Evolutionary conservation across 257 asterid genomes (phyloP), one percentile per base, ranked within the genome.

Genomic region (Plantago ovata): DNA sequence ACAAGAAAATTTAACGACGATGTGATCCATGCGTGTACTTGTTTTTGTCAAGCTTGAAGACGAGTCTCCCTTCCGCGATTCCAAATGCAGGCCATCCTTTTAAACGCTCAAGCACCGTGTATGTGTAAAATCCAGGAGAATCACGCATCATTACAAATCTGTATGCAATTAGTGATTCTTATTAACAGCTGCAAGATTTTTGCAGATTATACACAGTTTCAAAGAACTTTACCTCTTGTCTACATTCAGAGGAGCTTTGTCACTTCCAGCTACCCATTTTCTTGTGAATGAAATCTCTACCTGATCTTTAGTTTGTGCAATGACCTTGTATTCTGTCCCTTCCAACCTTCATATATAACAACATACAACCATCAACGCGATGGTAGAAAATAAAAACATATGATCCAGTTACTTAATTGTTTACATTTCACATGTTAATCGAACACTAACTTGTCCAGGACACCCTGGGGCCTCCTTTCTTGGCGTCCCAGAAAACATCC

Each of bases 251-350:
- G 94, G 94, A 56, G 61, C 71, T 38, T n/a, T 18, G 13, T 13
- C 14, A 52, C 60, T 60, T 36, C 56, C 66, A 21, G 53, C 59
- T 40, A 66, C 36, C 85, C 85, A 79, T 15, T 19, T 69, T 23
- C 64, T 66, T 8, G 71, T 69, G 66, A 84, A 84, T 54, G 89
- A 81, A 44, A 84, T 67, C 67, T 84, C 85, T 7, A 61, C 60
- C 52, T 73, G 80, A 23, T 75, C 67, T 13, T 39, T 54, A 42
- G 38, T 75, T 52, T 79, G 64, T 47, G 38, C 48, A 21, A 79
- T 57, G 1, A 81, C 55, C 60, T 73, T 69, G 63, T 63, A 84
- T 23, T 66, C 63, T 41, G 77, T 71, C 13, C 87, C 87, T 11
- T 6, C 1, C 10, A 84, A 67, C 51, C 94, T 84, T 69, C 54